Evolutionary conservation across 495 filamentous ascomycete genomes (phyloP).

Genomic region (Pyrenopolyporus hunteri): DNA sequence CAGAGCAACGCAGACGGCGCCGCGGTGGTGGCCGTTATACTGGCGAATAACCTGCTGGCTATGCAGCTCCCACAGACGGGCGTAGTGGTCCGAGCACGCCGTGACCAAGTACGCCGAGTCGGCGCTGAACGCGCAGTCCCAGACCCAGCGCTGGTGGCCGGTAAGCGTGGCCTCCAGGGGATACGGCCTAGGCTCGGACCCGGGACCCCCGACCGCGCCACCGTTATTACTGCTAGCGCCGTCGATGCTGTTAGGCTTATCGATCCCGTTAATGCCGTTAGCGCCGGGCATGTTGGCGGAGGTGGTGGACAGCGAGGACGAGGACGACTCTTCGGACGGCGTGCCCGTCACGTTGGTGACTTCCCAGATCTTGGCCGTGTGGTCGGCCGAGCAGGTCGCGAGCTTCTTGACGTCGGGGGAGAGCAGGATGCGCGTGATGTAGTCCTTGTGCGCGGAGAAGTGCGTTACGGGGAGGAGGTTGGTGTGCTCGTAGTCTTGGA

Average conservation of each 20-base stretch:
- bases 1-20: slow-evolving; percentile 92
- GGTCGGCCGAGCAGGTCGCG: slow-evolving; percentile 95
- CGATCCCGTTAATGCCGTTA: slow-evolving; percentile 24
- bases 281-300: too few species aligned
- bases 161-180: slow-evolving; percentile 86
- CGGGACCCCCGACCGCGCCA: slow-evolving; percentile 37
- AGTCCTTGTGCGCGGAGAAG: slow-evolving; percentile 90
- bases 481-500: slow-evolving; percentile 81
- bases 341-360: slow-evolving; percentile 66
- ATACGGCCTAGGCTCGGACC: slow-evolving; percentile 63
- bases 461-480: slow-evolving; percentile 88
- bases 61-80: slow-evolving; percentile 90
- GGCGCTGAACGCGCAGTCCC: slow-evolving; percentile 98
- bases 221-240: too few species aligned
- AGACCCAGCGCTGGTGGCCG: slow-evolving; percentile 98
- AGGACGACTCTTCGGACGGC: slow-evolving; percentile 47
- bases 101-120: slow-evolving; percentile 98
- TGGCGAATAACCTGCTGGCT: slow-evolving; percentile 90
- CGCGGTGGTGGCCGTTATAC: slow-evolving; percentile 96
- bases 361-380: slow-evolving; percentile 97
- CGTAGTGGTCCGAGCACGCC: slow-evolving; percentile 96
- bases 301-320: slow-evolving; percentile 19
- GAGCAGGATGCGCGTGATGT: slow-evolving; percentile 93
- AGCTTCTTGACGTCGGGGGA: slow-evolving; percentile 97
- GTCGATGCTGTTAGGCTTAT: slow-evolving; percentile 15